These are phyloP conservation scores for Aristolochia californica DNA, from an alignment of 164 flowering plant species.

Conservation along the genomic window DNA sequence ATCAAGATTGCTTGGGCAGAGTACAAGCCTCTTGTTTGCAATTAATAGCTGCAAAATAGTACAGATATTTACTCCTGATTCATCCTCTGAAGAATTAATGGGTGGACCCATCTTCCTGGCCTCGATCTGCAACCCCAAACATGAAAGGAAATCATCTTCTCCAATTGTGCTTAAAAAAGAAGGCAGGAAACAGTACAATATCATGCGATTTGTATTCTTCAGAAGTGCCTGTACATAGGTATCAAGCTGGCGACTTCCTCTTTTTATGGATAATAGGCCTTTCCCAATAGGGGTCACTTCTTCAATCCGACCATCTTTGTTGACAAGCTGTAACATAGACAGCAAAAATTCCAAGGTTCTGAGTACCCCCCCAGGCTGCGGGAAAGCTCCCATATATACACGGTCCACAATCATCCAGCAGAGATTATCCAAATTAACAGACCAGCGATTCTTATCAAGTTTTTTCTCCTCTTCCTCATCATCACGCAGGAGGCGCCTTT, in stretches of 20 bases:
- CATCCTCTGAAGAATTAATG: conserved; percentile 30
- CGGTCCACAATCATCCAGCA: conserved; percentile 97
- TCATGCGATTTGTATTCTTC: conserved; percentile 85
- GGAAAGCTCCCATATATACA: conserved; percentile 94
- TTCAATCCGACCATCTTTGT: conserved; percentile 94
- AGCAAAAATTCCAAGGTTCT: conserved; percentile 81
- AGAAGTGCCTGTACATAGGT: conserved; percentile 77
- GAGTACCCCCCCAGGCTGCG: conserved; percentile 65
- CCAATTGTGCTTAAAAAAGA: conserved; percentile 68
- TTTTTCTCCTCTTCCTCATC: conserved; percentile 92
- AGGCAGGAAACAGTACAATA: conserved; percentile 89
- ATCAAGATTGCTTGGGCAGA: conserved; percentile 89
- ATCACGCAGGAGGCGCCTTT: conserved; percentile 92
- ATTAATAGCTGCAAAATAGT: conserved; percentile 76
- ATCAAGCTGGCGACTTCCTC: conserved; percentile 89
- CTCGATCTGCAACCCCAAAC: conserved; percentile 62
- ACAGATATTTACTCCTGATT: conserved; percentile 56
- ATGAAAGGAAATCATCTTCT: conserved; percentile 66
- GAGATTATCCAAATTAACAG: conserved; percentile 71
- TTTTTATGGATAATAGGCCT: conserved; percentile 71
- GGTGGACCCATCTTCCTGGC: conserved; percentile 31
- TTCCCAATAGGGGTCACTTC: conserved; percentile 67
- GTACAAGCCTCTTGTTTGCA: conserved; percentile 75
- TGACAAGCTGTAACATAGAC: conserved; percentile 91
- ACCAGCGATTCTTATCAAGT: conserved; percentile 89